Percentiles rank a stretch among this genome's conserved stretches.
These are phyloP conservation scores for Blastobotrys mokoenaii DNA, from an alignment of 805 yeast genomes.

Conservation along the genomic window DNA sequence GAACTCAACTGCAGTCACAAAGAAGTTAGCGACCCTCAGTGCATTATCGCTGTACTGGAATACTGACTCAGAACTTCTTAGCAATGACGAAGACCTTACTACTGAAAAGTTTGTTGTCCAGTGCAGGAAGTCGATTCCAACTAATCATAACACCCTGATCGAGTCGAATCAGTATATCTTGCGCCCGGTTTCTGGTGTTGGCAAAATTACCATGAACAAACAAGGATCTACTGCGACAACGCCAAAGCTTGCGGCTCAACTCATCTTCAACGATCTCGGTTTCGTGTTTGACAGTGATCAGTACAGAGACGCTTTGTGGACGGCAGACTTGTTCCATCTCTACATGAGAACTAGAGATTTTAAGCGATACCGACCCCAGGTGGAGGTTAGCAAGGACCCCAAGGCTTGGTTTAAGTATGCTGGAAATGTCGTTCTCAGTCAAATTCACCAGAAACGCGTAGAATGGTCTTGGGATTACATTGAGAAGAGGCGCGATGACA, in stretches of 20 bases:
- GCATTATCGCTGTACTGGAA: slow-evolving; percentile 79
- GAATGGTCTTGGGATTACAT: slow-evolving; percentile 88
- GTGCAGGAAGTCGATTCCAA: slow-evolving; percentile 4
- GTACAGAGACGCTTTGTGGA: slow-evolving; percentile 71
- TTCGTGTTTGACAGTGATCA: slow-evolving; percentile 77
- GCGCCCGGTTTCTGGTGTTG: slow-evolving; percentile 83
- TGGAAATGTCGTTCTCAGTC: slow-evolving; percentile 64
- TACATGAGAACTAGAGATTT: slow-evolving; percentile 68
- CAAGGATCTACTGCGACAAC: slow-evolving; percentile 38
- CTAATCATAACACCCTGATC: background rate
- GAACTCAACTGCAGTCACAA: slow-evolving; percentile 54
- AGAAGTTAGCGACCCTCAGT: slow-evolving; percentile 68
- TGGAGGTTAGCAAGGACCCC: slow-evolving; percentile 50
- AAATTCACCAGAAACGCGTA: slow-evolving; percentile 71
- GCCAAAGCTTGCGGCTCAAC: slow-evolving; percentile 56
- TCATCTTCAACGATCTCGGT: slow-evolving; percentile 85
- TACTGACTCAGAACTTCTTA: slow-evolving; percentile 49
- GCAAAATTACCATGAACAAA: slow-evolving; percentile 75
- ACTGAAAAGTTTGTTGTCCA: slow-evolving; percentile 33
- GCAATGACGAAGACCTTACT: slow-evolving; percentile 25
- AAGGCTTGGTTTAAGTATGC: slow-evolving; percentile 76
- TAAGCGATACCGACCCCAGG: slow-evolving; percentile 58
- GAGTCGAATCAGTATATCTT: slow-evolving; percentile 39
- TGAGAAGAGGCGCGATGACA: slow-evolving; percentile 59
- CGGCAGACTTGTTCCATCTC: slow-evolving; percentile 76